Conservation (phyloP, 2,329 filamentous ascomycete genomes). For the Epichloe coenophiala region DNA sequence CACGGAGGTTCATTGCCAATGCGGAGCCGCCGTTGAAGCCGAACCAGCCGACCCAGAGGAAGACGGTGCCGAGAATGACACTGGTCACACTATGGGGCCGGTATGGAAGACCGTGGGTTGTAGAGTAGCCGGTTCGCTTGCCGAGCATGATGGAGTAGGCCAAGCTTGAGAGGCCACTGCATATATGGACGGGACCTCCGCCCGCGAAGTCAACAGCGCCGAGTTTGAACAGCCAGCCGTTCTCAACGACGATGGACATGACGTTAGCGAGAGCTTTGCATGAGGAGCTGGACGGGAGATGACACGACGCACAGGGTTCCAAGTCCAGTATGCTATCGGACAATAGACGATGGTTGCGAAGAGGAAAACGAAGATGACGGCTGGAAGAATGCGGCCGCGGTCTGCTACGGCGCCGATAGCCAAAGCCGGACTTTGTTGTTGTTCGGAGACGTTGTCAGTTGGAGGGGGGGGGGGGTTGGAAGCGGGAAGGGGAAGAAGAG, state of each 20-base stretch:
- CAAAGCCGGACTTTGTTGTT: slow-evolving; percentile 37
- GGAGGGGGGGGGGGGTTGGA: too few species aligned
- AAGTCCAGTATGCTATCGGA: slow-evolving; percentile 64
- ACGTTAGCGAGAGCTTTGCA: background rate
- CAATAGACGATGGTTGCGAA: slow-evolving; percentile 62
- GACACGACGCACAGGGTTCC: slow-evolving; percentile 38
- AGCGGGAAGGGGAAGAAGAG: background rate
- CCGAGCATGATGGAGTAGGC: slow-evolving; percentile 64
- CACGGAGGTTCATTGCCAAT: slow-evolving; percentile 68
- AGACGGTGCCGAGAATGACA: slow-evolving; percentile 58
- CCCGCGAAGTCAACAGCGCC: slow-evolving; percentile 63
- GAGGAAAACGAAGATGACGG: slow-evolving; percentile 53
- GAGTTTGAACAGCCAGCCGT: slow-evolving; percentile 57
- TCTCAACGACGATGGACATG: slow-evolving; percentile 12
- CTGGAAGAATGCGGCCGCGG: slow-evolving; percentile 47
- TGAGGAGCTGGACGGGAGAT: background rate
- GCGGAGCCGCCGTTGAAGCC: slow-evolving; percentile 88
- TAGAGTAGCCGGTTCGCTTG: slow-evolving; percentile 49
- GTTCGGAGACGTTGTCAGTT: background rate
- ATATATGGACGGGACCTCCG: slow-evolving; percentile 62
- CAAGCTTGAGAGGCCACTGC: slow-evolving; percentile 56
- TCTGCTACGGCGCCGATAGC: slow-evolving; percentile 48
- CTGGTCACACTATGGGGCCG: slow-evolving; percentile 62
- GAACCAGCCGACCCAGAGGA: slow-evolving; percentile 92
- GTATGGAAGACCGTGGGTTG: slow-evolving; percentile 49